Conservation (phyloP, 768 basidiomycete species). For the Lentinula edodes region DNA sequence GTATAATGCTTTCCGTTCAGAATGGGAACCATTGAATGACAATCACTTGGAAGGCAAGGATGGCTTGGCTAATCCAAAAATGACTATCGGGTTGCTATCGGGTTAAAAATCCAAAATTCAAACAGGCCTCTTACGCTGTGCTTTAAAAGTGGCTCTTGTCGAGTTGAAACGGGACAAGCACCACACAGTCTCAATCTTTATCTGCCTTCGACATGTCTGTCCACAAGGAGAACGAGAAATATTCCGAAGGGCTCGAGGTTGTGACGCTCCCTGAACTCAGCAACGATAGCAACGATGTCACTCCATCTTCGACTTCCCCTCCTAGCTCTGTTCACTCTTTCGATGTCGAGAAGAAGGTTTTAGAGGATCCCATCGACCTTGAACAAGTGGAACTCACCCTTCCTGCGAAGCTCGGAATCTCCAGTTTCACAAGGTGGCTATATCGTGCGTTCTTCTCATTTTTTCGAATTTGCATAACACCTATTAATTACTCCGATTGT, state of each 20-base stretch:
- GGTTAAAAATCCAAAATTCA: too few species aligned
- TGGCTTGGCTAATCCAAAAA: too few species aligned
- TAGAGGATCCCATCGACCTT: neutral
- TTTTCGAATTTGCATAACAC: neutral
- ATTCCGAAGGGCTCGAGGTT: neutral
- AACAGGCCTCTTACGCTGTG: neutral
- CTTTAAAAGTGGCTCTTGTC: neutral
- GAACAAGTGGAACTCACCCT: slow-evolving; percentile 5
- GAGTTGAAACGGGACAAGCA: neutral
- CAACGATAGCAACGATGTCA: neutral
- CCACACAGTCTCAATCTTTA: neutral
- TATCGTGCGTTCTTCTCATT: slow-evolving; percentile 5
- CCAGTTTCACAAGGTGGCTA: slow-evolving; percentile 14
- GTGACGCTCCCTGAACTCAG: neutral
- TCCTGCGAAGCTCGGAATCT: slow-evolving; percentile 12
- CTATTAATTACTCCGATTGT: neutral
- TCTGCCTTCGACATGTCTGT: neutral
- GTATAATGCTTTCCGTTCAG: too few species aligned
- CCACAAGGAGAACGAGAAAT: neutral
- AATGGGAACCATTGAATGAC: too few species aligned
- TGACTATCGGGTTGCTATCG: too few species aligned
- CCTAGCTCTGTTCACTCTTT: neutral
- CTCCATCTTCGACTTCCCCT: neutral
- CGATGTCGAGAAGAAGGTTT: slow-evolving; percentile 1
- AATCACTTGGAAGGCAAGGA: too few species aligned